These are phyloP conservation scores for Hygrophorus russula DNA, from an alignment of 768 basidiomycete species.

Conservation along the genomic window DNA sequence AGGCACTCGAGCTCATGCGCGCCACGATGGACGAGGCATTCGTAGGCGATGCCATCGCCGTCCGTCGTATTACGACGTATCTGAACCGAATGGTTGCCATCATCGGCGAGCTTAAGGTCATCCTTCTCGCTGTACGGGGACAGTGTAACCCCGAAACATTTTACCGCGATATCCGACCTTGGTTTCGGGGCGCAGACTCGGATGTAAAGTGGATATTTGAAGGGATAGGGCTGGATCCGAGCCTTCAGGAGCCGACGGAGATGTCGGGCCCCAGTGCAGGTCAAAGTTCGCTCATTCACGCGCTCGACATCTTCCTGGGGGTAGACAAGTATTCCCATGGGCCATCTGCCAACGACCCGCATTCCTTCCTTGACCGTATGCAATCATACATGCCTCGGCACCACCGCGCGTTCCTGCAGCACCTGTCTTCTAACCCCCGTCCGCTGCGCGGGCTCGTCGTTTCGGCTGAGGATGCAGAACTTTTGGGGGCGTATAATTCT, in stretches of 20 bases:
- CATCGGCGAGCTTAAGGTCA: constrained; percentile 53
- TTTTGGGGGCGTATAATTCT: constrained; percentile 51
- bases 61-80: constrained; percentile 55
- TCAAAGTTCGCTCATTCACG: constrained; percentile 71
- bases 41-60: constrained; percentile 58
- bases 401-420: constrained; percentile 66
- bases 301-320: constrained; percentile 66
- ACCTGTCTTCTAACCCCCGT: constrained; percentile 50
- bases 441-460: constrained; percentile 51
- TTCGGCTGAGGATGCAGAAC: constrained; percentile 17
- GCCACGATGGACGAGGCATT: constrained; percentile 86
- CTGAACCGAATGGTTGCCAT: constrained; percentile 51
- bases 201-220: constrained; percentile 48
- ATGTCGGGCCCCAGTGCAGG: constrained; percentile 82
- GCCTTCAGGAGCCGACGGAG: constrained; percentile 33
- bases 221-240: constrained; percentile 36
- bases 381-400: constrained; percentile 76
- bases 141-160: constrained; percentile 71
- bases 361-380: constrained; percentile 63
- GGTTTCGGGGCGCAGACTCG: constrained; percentile 73
- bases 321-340: constrained; percentile 40
- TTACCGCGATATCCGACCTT: constrained; percentile 67
- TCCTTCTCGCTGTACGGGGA: constrained; percentile 60
- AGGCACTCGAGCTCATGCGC: constrained; percentile 79
- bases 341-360: constrained; percentile 13